Evolutionary conservation across 345 rosid genomes (phyloP).

Genomic region (Orychophragmus violaceus): DNA sequence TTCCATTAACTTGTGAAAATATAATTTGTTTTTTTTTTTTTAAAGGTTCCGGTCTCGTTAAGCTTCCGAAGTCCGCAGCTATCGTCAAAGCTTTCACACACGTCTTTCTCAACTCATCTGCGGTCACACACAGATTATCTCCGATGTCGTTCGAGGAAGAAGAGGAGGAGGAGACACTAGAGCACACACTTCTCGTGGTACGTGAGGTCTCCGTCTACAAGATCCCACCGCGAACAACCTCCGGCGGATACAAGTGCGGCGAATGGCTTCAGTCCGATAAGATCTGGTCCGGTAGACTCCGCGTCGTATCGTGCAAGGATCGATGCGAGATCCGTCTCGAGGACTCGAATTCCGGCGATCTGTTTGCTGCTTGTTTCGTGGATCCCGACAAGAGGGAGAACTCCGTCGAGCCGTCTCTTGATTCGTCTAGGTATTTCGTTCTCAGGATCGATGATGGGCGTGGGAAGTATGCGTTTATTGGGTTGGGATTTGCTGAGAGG

Average conservation of each 20-base stretch:
- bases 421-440: constrained; percentile 91
- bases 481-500: constrained; percentile 86
- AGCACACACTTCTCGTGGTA: constrained; percentile 93
- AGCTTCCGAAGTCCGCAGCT: constrained; percentile 22
- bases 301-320: constrained; percentile 90
- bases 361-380: constrained; percentile 94
- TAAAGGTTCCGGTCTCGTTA: too few relatives aligned
- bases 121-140: not conserved
- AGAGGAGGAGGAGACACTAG: constrained; percentile 84
- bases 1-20: too few relatives aligned
- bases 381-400: constrained; percentile 75
- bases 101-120: constrained; percentile 11
- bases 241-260: constrained; percentile 98
- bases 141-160: constrained; percentile 85
- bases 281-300: constrained; percentile 98
- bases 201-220: constrained; percentile 90
- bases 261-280: constrained; percentile 98
- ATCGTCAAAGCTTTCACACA: constrained; percentile 19
- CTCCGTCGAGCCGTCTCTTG: constrained; percentile 93
- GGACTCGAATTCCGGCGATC: constrained; percentile 85
- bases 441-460: constrained; percentile 90
- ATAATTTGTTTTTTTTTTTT: too few relatives aligned
- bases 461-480: constrained; percentile 95
- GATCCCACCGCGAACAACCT: constrained; percentile 89
- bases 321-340: constrained; percentile 98